phyloP scores from a whole-genome alignment of 345 rosid species.

The Boechera stricta region DNA sequence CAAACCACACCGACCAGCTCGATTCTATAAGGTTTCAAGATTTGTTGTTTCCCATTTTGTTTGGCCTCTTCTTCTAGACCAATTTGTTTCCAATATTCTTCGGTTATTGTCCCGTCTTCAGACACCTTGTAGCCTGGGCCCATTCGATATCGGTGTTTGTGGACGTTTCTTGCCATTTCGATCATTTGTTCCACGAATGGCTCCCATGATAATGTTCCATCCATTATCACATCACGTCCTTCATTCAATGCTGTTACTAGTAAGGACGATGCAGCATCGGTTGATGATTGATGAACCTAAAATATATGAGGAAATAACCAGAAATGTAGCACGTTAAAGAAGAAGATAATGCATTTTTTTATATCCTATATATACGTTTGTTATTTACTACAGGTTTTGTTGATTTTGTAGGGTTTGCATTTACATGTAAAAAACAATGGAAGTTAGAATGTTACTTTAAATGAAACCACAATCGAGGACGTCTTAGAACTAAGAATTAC shows the following conservation, averaged over 20 bases:
- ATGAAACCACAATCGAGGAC: background rate
- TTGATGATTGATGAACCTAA: slow-evolving; percentile 91
- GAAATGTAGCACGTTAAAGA: background rate
- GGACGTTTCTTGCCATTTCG: slow-evolving; percentile 85
- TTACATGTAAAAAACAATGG: too few relatives aligned
- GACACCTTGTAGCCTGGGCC: slow-evolving; percentile 76
- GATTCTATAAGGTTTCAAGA: slow-evolving; percentile 75
- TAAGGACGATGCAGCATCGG: slow-evolving; percentile 85
- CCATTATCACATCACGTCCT: slow-evolving; percentile 97
- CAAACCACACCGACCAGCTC: slow-evolving; percentile 90
- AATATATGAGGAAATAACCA: background rate
- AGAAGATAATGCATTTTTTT: background rate
- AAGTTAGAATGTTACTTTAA: too few relatives aligned
- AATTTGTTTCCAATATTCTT: slow-evolving; percentile 77
- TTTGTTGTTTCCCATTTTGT: slow-evolving; percentile 27
- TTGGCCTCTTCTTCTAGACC: slow-evolving; percentile 45
- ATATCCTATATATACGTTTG: background rate
- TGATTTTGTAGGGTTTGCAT: too few relatives aligned
- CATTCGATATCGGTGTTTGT: slow-evolving; percentile 73
- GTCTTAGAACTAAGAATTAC: background rate
- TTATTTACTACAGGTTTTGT: background rate
- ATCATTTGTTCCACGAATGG: slow-evolving; percentile 91
- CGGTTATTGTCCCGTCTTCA: slow-evolving; percentile 64
- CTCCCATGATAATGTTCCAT: slow-evolving; percentile 90
- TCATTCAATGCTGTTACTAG: slow-evolving; percentile 92